Conservation (phyloP, 2,329 filamentous ascomycete species). For the Mycosphaerelloides madeirae region DNA sequence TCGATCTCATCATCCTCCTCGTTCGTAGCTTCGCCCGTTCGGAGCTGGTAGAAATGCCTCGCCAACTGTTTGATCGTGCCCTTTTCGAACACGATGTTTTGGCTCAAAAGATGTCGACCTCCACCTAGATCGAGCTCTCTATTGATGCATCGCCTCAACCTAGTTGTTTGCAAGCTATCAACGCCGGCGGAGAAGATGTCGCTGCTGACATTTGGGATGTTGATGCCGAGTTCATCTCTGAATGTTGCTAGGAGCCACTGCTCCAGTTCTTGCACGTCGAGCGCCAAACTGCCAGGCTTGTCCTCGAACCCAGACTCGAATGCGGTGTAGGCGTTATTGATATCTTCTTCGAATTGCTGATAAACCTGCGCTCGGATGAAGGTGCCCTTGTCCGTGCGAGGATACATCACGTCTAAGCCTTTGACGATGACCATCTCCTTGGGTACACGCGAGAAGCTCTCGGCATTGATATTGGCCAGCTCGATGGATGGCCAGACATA, state of each 20-base stretch:
- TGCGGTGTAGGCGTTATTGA: conserved; percentile 43
- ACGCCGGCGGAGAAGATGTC: conserved; percentile 34
- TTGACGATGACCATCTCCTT: conserved; percentile 51
- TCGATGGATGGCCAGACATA: conserved; percentile 49
- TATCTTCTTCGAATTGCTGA: conserved; percentile 44
- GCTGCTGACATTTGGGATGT: conserved; percentile 21
- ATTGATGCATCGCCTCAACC: conserved; percentile 25
- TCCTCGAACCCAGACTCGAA: conserved; percentile 13
- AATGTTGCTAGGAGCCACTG: conserved; percentile 28
- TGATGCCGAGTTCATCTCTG: conserved; percentile 27
- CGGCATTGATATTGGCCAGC: conserved; percentile 47
- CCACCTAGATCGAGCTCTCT: conserved; percentile 14
- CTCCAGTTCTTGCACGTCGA: conserved; percentile 32
- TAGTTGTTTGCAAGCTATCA: conserved; percentile 32
- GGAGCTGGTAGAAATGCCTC: conserved; percentile 41
- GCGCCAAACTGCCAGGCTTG: conserved; percentile 15
- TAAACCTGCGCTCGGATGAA: conserved; percentile 52
- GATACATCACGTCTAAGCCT: conserved; percentile 42
- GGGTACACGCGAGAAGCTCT: conserved; percentile 51
- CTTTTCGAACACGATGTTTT: conserved; percentile 58
- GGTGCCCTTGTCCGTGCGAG: conserved; percentile 54
- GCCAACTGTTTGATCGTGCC: conserved; percentile 48
- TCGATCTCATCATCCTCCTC: conserved; percentile 35
- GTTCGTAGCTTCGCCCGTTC: conserved; percentile 34
- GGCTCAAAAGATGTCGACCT: conserved; percentile 27